Base-by-base conservation (phyloP, 2,329 filamentous ascomycete genomes). In the Colletotrichum horii region DNA sequence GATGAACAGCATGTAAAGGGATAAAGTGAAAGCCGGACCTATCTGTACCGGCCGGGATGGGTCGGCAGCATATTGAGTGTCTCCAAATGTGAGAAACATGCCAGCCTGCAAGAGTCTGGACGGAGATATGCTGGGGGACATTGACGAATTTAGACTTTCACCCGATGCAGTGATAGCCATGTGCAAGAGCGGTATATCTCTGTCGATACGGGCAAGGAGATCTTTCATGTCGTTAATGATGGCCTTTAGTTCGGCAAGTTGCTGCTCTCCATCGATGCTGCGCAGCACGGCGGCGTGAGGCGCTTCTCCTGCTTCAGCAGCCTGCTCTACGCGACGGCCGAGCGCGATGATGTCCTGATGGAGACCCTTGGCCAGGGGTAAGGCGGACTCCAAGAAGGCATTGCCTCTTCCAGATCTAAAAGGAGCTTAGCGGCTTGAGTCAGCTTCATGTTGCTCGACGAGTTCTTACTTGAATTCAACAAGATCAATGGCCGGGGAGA, bases 121-220 rank as follows among this genome's bases (percentile, higher is more conserved):
- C 2, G 96, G 96, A 2, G 96, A 98, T 60, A 98, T 94, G 12
- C 94, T 94, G 2, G 94, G 89, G 0, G 96, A 95, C 32, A 98
- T 87, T 4, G 92, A 93, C 0, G 94, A 94, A 0, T 95, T 95
- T 34, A 98, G 88, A 74, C 92, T 97, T 71, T 96, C 96, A 0
- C 97, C 97, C 2, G 96, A 98, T 1, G 96, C 96, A 3, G 95
- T 97, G 78, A 99, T 98, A 71, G 97, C 97, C 32, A 99, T 89
- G 80, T 97, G 98, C 82, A 99, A 94, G 5, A 98, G 88, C 1
- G 96, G 96, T 14, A 98, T 95, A 15, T 96, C 94, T 83, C 97
- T 94, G 83, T 98, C 96, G 77, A 99, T 98, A 11, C 94, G 92
- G 14, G 87, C 86, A 3, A 98, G 89, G 4, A 99, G 86, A 15